Conservation (phyloP, 495 filamentous ascomycete genomes). For the Glonium stellatum region DNA sequence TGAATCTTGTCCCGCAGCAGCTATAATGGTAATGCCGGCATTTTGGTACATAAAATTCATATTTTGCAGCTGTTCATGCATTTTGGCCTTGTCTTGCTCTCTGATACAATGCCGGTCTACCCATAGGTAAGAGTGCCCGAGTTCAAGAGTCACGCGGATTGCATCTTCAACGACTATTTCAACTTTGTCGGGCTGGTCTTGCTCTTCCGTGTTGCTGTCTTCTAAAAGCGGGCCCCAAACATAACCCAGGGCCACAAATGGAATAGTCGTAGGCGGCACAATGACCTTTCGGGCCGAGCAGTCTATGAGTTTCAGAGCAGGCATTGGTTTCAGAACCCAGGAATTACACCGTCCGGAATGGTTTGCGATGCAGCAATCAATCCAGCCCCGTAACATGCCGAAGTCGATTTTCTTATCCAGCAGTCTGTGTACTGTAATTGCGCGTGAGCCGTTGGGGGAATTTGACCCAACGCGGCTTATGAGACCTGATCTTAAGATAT, state of each 20-base stretch:
- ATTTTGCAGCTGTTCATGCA: not conserved
- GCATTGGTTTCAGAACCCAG: not conserved
- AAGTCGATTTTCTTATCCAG: not conserved
- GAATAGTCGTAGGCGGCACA: not conserved
- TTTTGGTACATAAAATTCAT: not conserved
- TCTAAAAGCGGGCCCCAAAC: not conserved
- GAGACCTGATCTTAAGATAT: not conserved
- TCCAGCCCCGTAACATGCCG: not conserved
- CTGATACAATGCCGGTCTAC: not conserved
- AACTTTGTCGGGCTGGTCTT: not conserved
- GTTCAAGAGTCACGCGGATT: not conserved
- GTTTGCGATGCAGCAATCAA: not conserved
- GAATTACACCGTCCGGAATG: not conserved
- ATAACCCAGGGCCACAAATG: not conserved
- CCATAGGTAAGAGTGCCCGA: conserved; percentile 2
- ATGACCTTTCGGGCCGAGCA: not conserved
- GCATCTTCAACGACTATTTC: not conserved
- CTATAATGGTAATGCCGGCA: not conserved
- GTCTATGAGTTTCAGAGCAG: not conserved
- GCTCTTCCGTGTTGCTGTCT: not conserved
- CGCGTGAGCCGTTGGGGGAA: not conserved
- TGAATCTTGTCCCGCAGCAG: not conserved
- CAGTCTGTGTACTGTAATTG: not conserved
- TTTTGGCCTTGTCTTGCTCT: not conserved
- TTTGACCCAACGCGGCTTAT: not conserved